Evolutionary conservation across 805 yeast genomes (phyloP).

Genomic region (Yarrowia sp.): DNA sequence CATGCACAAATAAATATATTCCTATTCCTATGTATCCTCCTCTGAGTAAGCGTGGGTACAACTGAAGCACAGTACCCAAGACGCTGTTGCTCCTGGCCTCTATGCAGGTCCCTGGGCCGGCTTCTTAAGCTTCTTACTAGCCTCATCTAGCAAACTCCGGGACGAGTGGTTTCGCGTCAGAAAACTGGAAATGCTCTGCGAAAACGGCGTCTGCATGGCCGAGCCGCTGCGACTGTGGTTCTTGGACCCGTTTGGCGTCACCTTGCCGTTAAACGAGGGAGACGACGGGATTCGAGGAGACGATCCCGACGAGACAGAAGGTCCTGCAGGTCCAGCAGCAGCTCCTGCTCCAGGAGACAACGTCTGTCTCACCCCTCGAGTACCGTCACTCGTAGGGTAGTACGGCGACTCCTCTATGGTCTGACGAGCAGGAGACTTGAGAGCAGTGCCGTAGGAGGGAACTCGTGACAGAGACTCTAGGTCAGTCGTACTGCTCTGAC

Average conservation of each 20-base stretch:
- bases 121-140: conserved; percentile 16
- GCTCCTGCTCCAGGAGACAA: neutral
- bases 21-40: neutral
- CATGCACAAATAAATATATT: conserved; percentile 18
- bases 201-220: conserved; percentile 13
- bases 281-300: conserved; percentile 9
- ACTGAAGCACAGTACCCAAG: too few species aligned
- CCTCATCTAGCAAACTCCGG: conserved; percentile 24
- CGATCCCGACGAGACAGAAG: neutral
- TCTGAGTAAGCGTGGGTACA: too few species aligned
- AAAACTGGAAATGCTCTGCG: conserved; percentile 20
- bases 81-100: too few species aligned
- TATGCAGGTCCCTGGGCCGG: neutral
- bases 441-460: conserved; percentile 81
- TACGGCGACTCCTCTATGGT: conserved; percentile 61
- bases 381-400: conserved; percentile 42
- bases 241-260: conserved; percentile 17
- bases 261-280: conserved; percentile 18
- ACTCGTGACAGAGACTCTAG: conserved; percentile 56
- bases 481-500: conserved; percentile 33
- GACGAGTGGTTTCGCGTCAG: conserved; percentile 20
- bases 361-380: neutral
- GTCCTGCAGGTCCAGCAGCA: neutral
- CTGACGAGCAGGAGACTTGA: conserved; percentile 49
- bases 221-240: neutral